Evolutionary conservation across 2,329 filamentous ascomycete species (phyloP).

Genomic region (Pseudonectria foliicola): DNA sequence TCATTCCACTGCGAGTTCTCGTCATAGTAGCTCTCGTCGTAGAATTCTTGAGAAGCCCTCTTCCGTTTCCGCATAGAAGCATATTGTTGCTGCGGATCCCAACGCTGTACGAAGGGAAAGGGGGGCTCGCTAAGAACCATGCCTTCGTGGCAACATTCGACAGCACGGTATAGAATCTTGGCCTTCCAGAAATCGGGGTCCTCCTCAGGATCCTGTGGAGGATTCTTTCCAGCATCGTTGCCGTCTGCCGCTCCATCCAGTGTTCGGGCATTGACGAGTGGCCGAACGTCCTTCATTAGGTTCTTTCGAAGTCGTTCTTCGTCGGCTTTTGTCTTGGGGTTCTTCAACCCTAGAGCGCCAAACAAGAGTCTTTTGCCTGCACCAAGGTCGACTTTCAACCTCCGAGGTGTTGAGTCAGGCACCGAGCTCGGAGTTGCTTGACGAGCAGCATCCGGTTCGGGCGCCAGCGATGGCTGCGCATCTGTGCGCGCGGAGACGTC

Average conservation of each 20-base stretch:
- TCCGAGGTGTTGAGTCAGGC: constrained; percentile 7
- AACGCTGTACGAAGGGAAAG: constrained; percentile 84
- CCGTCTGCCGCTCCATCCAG: constrained; percentile 11
- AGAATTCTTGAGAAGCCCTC: constrained; percentile 31
- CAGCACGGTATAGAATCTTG: constrained; percentile 67
- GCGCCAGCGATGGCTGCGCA: constrained; percentile 2
- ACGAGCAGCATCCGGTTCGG: constrained; percentile 1
- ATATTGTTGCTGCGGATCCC: constrained; percentile 67
- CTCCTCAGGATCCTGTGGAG: constrained; percentile 20
- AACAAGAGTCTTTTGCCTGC: constrained; percentile 64
- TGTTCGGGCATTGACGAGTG: constrained; percentile 30
- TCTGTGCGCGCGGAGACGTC: constrained; percentile 1
- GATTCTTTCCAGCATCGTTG: constrained; percentile 4
- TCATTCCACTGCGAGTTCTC: constrained; percentile 23
- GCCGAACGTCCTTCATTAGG: constrained; percentile 48
- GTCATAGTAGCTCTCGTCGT: constrained; percentile 23
- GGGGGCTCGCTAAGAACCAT: constrained; percentile 67
- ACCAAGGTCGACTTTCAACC: constrained; percentile 37
- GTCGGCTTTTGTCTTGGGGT: constrained; percentile 61
- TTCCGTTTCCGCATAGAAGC: constrained; percentile 42
- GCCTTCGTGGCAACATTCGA: constrained; percentile 73
- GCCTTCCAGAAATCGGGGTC: constrained; percentile 63
- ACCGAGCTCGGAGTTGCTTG: constrained; percentile 5
- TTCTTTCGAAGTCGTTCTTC: constrained; percentile 55
- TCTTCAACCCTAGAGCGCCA: constrained; percentile 62